Evolutionary conservation across 768 basidiomycete genomes (phyloP).

Genomic region (Daedaleopsis sinensis): DNA sequence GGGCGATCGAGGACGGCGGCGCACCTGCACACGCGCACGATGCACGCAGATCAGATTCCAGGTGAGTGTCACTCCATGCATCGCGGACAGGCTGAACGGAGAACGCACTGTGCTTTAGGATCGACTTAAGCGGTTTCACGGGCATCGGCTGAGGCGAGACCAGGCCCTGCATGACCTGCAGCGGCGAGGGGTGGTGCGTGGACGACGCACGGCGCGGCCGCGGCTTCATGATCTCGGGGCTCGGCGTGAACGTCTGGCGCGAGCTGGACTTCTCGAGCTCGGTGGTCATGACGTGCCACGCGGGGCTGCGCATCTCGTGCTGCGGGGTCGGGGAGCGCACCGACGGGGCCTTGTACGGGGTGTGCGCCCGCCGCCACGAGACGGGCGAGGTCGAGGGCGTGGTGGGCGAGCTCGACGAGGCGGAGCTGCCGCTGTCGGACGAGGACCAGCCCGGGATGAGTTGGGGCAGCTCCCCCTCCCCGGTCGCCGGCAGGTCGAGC

Average conservation of each 20-base stretch:
- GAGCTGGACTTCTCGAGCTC: constrained; percentile 7
- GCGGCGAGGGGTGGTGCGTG: constrained; percentile 1
- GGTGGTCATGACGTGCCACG: background rate
- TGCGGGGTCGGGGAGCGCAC: background rate
- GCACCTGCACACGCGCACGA: background rate
- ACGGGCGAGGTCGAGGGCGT: constrained; percentile 5
- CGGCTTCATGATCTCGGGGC: constrained; percentile 14
- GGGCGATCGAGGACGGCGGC: background rate
- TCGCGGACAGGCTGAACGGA: background rate
- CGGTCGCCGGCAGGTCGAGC: constrained; percentile 15
- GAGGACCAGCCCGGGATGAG: constrained; percentile 16
- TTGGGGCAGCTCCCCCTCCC: constrained; percentile 12
- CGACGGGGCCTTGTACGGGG: constrained; percentile 9
- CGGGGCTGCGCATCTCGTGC: constrained; percentile 1
- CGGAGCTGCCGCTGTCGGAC: constrained; percentile 19
- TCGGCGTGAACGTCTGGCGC: constrained; percentile 13
- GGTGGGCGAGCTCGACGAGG: constrained; percentile 15
- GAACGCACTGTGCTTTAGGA: constrained; percentile 15
- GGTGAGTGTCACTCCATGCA: background rate
- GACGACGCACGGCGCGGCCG: constrained; percentile 16
- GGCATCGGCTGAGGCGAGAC: constrained; percentile 3
- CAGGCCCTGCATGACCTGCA: constrained; percentile 11
- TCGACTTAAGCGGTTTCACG: constrained; percentile 11
- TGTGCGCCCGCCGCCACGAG: constrained; percentile 6
- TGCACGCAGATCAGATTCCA: background rate